These are phyloP conservation scores for Phialocephala sp. DNA, from an alignment of 2,329 filamentous ascomycete genomes.

Conservation along the genomic window DNA sequence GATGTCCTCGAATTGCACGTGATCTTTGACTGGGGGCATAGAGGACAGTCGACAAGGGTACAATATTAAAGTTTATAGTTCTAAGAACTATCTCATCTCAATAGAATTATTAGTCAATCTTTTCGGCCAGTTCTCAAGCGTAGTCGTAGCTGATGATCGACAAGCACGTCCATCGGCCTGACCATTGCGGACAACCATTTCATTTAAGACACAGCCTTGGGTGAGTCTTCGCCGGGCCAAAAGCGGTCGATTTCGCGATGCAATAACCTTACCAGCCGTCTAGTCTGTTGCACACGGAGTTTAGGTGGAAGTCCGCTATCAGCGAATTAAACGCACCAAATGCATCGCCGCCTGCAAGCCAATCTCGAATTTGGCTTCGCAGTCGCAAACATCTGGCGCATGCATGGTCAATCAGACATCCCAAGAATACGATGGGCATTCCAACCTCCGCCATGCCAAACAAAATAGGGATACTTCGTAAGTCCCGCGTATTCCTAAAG, in stretches of 20 bases:
- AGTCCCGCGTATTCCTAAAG: not conserved
- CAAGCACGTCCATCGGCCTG: not conserved
- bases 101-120: not conserved
- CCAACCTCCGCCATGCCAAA: not conserved
- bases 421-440: not conserved
- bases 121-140: no score
- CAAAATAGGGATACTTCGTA: not conserved
- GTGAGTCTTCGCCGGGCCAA: not conserved
- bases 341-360: not conserved
- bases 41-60: no score
- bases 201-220: no score
- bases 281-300: not conserved
- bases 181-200: no score
- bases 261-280: no score
- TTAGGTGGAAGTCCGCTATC: not conserved
- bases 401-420: not conserved
- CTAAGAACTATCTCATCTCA: not conserved
- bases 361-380: not conserved
- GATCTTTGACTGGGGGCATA: not conserved
- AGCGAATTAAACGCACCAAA: not conserved
- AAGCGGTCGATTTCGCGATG: not conserved
- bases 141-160: not conserved
- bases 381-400: not conserved
- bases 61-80: not conserved
- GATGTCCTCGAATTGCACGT: not conserved